A percentile compares a stretch with the other conserved stretches of the same genome.
phyloP scores from a whole-genome alignment of 345 rosid genomes.

The Eucalyptus sp. region DNA sequence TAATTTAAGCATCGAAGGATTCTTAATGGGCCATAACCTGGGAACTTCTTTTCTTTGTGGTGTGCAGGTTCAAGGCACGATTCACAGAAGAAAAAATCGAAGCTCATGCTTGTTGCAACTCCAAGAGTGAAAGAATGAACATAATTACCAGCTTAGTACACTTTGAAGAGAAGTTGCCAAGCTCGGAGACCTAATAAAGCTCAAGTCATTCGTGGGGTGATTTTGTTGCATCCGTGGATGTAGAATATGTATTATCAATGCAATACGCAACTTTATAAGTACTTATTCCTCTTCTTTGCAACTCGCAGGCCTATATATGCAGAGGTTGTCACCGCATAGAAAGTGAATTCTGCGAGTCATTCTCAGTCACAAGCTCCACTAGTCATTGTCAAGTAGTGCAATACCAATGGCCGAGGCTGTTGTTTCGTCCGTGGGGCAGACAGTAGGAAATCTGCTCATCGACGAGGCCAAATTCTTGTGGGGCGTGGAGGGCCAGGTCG shows the following conservation, averaged over 20 bases:
- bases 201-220: not conserved
- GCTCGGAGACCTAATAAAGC: not conserved
- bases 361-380: no score
- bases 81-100: not conserved
- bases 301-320: no score
- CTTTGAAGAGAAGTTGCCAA: not conserved
- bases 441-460: no score
- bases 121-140: not conserved
- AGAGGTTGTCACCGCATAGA: no score
- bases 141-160: not conserved
- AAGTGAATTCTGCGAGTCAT: no score
- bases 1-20: not conserved
- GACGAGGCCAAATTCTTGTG: no score
- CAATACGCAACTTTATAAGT: no score
- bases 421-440: no score
- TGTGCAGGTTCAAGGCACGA: not conserved
- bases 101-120: not conserved
- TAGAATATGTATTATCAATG: not conserved
- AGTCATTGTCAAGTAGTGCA: no score
- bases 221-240: not conserved
- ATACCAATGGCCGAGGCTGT: no score
- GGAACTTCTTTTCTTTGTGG: not conserved
- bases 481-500: no score
- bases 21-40: not conserved
- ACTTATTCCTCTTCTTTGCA: no score